Conservation (phyloP, 306 rosid genomes). For the Malus sieversii region DNA sequence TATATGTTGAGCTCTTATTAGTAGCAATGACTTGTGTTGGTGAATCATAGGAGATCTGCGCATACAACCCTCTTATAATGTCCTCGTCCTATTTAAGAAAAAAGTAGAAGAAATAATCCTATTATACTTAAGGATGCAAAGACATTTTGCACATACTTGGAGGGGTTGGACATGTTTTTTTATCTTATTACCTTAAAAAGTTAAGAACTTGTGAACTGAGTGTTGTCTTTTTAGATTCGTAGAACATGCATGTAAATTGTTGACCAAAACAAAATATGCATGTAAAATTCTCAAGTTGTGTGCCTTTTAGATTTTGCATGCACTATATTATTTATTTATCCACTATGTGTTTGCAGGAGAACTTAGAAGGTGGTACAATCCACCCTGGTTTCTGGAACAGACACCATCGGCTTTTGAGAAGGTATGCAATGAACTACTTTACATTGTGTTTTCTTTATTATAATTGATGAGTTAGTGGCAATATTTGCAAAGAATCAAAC, state of each 20-base stretch:
- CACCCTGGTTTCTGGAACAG: constrained; percentile 68
- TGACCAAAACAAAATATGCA: neutral
- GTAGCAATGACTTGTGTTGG: neutral
- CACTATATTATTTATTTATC: neutral
- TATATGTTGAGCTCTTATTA: neutral
- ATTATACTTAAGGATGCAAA: neutral
- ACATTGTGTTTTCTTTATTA: neutral
- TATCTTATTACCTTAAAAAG: neutral
- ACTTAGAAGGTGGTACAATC: constrained; percentile 91
- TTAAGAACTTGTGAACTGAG: neutral
- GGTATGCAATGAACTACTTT: constrained; percentile 36
- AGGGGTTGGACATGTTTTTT: neutral
- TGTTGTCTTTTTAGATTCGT: neutral
- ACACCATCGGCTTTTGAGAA: constrained; percentile 79
- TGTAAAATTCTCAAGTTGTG: neutral
- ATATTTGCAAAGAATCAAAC: neutral
- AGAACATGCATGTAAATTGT: neutral
- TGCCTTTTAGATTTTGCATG: neutral
- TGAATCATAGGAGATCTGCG: neutral
- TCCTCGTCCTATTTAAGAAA: neutral
- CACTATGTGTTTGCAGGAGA: constrained; percentile 47
- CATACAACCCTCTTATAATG: neutral
- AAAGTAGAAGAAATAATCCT: neutral
- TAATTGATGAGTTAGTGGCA: neutral
- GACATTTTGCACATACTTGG: neutral